These are phyloP conservation scores for Rhamnella rubrinervis DNA, from an alignment of 331 rosid genomes.

Conservation along the genomic window DNA sequence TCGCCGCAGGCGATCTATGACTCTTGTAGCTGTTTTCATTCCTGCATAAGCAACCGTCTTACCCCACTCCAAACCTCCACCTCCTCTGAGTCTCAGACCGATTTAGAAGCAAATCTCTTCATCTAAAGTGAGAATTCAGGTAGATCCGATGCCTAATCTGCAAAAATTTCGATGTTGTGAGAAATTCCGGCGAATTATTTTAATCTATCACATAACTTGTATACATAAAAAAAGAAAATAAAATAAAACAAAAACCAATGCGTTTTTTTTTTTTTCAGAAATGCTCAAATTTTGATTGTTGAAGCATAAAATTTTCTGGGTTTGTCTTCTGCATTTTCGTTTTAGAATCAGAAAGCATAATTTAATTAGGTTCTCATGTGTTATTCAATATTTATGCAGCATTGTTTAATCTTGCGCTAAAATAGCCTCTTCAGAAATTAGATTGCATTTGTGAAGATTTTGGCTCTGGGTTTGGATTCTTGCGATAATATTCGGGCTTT, in stretches of 20 bases:
- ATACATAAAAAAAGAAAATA: too few species aligned
- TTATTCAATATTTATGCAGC: background rate
- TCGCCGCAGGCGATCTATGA: too few species aligned
- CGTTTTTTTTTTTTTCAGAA: background rate
- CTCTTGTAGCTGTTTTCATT: too few species aligned
- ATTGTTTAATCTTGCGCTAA: background rate
- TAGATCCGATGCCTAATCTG: background rate
- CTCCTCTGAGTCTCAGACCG: background rate
- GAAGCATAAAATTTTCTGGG: background rate
- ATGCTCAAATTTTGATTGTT: background rate
- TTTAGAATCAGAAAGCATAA: background rate
- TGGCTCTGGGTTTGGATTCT: background rate
- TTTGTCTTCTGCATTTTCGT: background rate
- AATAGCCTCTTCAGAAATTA: background rate
- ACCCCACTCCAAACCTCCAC: background rate
- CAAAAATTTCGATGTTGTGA: background rate
- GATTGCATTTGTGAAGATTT: background rate
- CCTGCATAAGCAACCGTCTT: background rate
- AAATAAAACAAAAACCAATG: background rate
- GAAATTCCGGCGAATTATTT: background rate
- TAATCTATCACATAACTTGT: too few species aligned
- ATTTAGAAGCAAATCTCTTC: background rate
- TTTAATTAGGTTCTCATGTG: background rate
- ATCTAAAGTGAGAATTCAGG: background rate
- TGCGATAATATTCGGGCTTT: background rate